A percentile compares a stretch with the other conserved stretches of the same genome.
Conservation (phyloP, 2,329 filamentous ascomycete genomes). For the Trichophyton verrucosum region DNA sequence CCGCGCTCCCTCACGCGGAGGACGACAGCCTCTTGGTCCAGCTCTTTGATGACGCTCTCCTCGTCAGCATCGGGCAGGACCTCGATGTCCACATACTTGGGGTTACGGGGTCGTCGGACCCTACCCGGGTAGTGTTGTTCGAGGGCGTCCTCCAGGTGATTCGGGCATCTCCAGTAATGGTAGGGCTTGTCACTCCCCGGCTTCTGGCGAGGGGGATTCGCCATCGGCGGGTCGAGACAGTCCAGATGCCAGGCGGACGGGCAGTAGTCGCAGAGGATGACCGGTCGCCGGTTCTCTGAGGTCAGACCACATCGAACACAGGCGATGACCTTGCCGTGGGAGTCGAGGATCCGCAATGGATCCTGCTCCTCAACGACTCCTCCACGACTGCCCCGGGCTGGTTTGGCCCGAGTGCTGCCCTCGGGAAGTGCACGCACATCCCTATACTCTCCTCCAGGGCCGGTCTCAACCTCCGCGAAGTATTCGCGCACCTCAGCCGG, state of each 20-base stretch:
- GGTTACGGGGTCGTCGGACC: slow-evolving; percentile 16
- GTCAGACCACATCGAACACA: slow-evolving; percentile 64
- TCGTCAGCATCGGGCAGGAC: slow-evolving; percentile 44
- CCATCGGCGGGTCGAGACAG: slow-evolving; percentile 73
- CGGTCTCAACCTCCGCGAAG: slow-evolving; percentile 69
- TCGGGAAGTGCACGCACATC: slow-evolving; percentile 38
- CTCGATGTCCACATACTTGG: slow-evolving; percentile 57
- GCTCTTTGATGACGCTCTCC: slow-evolving; percentile 43
- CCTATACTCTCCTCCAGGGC: slow-evolving; percentile 67
- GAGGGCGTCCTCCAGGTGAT: slow-evolving; percentile 69
- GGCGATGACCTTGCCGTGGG: slow-evolving; percentile 60
- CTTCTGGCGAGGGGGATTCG: slow-evolving; percentile 55
- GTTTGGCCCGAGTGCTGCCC: slow-evolving; percentile 9
- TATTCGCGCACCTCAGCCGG: slow-evolving; percentile 58
- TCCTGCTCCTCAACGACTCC: background rate
- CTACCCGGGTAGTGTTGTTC: slow-evolving; percentile 19
- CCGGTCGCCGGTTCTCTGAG: slow-evolving; percentile 51
- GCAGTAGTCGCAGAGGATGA: slow-evolving; percentile 80
- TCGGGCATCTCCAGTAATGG: slow-evolving; percentile 73
- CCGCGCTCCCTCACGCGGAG: slow-evolving; percentile 53
- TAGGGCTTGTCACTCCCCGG: slow-evolving; percentile 42
- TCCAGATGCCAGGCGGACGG: slow-evolving; percentile 79
- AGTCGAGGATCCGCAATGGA: slow-evolving; percentile 38
- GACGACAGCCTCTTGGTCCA: slow-evolving; percentile 50
- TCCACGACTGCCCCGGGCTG: background rate